phyloP scores from a whole-genome alignment of 73 alveolate genomes.

The Effrenium voratum region DNA sequence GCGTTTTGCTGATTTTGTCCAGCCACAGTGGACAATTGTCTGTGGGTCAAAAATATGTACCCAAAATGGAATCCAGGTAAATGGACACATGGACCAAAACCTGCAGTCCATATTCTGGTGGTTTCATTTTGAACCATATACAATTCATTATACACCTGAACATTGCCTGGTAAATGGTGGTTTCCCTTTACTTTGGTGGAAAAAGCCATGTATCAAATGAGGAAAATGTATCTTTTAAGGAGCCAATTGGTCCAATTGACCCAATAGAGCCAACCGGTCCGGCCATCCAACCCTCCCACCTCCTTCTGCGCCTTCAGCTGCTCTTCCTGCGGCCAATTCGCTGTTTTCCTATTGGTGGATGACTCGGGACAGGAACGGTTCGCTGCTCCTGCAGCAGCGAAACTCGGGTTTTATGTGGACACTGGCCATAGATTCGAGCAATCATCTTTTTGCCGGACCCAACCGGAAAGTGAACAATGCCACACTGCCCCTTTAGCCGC shows the following conservation, averaged over 20 bases:
- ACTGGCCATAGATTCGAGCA: neutral
- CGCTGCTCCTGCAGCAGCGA: neutral
- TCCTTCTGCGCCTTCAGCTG: neutral
- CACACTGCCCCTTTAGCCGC: neutral
- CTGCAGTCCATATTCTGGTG: neutral
- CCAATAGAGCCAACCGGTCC: neutral
- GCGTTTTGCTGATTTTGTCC: no score
- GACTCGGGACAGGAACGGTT: neutral
- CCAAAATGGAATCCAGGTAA: no score
- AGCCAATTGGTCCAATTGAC: neutral
- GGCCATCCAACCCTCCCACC: neutral
- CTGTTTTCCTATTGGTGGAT: no score
- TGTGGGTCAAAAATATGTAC: no score
- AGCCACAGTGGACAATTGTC: no score
- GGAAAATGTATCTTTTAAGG: neutral
- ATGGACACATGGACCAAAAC: no score
- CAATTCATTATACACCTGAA: neutral
- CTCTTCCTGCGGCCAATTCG: no score
- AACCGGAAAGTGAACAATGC: no score
- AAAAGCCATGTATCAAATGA: neutral
- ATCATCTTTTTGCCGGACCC: neutral
- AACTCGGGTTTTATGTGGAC: neutral
- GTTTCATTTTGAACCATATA: neutral
- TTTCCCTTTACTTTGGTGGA: neutral
- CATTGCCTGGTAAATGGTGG: neutral